A percentile compares a stretch with the other conserved stretches of the same genome.
Evolutionary conservation across 2,329 filamentous ascomycete genomes (phyloP).

Genomic region (Penicillium occitanis): DNA sequence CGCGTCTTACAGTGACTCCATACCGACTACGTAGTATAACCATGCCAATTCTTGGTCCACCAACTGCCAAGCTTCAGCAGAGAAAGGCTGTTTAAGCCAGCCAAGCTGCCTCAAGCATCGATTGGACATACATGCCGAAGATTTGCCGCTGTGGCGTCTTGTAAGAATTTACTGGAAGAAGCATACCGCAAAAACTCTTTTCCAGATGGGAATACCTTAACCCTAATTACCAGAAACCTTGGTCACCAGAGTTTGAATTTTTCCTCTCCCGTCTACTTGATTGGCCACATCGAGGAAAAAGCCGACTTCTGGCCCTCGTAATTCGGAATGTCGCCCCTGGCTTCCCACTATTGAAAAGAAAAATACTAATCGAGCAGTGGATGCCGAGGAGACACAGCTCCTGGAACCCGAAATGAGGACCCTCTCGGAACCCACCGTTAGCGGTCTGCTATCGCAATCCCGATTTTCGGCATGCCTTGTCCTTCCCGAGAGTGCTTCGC

Average conservation of each 20-base stretch:
- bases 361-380: neutral
- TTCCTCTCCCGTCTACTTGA: neutral
- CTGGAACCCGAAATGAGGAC: slow-evolving; percentile 7
- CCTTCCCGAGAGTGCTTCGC: neutral
- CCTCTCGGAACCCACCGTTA: neutral
- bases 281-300: neutral
- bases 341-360: neutral
- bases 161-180: neutral
- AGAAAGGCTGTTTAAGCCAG: neutral
- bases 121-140: slow-evolving; percentile 1
- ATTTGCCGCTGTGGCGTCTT: slow-evolving; percentile 7
- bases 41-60: neutral
- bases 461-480: slow-evolving; percentile 10
- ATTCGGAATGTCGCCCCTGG: neutral
- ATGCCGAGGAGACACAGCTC: neutral
- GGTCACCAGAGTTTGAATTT: neutral
- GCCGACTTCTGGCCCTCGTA: neutral
- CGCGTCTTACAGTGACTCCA: neutral
- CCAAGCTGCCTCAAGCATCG: neutral
- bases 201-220: neutral
- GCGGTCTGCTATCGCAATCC: neutral
- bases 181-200: neutral
- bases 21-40: too few relatives aligned
- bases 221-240: neutral
- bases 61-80: neutral